Percentiles rank a stretch among this genome's conserved stretches.
These are phyloP conservation scores for Nothophytophthora sp. DNA, from an alignment of 352 stramenopile species.

Conservation along the genomic window DNA sequence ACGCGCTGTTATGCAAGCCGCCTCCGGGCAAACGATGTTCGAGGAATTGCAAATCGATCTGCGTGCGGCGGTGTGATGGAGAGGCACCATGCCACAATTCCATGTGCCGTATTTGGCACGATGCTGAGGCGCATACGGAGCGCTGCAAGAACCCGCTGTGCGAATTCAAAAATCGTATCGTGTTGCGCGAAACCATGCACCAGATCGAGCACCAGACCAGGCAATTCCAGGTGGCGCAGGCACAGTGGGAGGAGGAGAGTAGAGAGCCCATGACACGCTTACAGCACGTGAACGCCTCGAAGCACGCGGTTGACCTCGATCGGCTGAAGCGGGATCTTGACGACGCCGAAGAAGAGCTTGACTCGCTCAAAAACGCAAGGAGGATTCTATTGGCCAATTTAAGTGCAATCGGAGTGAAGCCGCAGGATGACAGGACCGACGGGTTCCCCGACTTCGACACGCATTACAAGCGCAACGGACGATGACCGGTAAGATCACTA, in stretches of 20 bases:
- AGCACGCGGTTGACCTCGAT: constrained; percentile 43
- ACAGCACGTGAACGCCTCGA: constrained; percentile 30
- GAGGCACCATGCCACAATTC: constrained; percentile 45
- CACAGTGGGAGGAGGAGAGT: constrained; percentile 27
- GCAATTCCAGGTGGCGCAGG: constrained; percentile 13
- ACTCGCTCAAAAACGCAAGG: constrained; percentile 38
- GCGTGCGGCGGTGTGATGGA: constrained; percentile 46
- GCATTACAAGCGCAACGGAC: constrained; percentile 45
- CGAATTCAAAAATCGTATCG: constrained; percentile 62
- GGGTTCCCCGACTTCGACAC: constrained; percentile 41
- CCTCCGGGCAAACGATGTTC: constrained; percentile 42
- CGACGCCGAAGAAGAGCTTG: constrained; percentile 39
- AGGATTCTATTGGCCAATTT: constrained; percentile 44
- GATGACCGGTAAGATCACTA: too few relatives aligned
- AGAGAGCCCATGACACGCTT: constrained; percentile 9
- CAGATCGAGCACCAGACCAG: constrained; percentile 51
- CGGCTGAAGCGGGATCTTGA: constrained; percentile 59
- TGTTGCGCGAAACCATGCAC: constrained; percentile 66
- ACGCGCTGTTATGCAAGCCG: constrained; percentile 54
- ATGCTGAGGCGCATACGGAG: constrained; percentile 63
- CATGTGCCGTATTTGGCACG: constrained; percentile 63
- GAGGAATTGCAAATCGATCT: constrained; percentile 48
- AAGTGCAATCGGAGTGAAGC: constrained; percentile 57
- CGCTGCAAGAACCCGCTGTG: constrained; percentile 53
- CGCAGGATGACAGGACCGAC: constrained; percentile 50